phyloP scores from a whole-genome alignment of 2,329 filamentous ascomycete species.

The Alternaria sp. region DNA sequence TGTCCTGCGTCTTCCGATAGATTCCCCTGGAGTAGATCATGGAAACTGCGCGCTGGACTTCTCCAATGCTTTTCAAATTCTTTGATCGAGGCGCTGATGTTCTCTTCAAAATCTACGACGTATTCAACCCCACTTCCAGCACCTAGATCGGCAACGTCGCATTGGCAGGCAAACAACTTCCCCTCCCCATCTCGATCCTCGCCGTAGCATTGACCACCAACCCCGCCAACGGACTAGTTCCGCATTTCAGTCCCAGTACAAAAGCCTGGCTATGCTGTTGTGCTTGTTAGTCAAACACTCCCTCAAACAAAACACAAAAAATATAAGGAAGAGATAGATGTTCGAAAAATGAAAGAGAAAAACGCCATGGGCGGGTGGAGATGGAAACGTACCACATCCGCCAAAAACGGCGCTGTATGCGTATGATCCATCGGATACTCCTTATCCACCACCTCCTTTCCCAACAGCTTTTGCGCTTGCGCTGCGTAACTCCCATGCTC shows the following conservation, averaged over 20 bases:
- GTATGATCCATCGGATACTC: slow-evolving; percentile 35
- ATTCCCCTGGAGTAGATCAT: no score
- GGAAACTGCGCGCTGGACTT: no score
- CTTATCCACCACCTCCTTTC: slow-evolving; percentile 20
- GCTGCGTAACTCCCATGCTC: slow-evolving; percentile 65
- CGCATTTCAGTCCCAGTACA: slow-evolving; percentile 29
- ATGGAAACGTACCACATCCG: slow-evolving; percentile 14
- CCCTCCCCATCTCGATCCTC: slow-evolving; percentile 22
- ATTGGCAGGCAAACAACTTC: slow-evolving; percentile 27
- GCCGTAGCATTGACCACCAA: slow-evolving; percentile 30
- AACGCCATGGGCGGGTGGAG: no score
- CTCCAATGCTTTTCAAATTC: no score
- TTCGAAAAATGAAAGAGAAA: background rate
- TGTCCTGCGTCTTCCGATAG: no score
- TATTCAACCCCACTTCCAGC: no score
- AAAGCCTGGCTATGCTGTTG: slow-evolving; percentile 21
- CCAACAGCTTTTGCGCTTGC: slow-evolving; percentile 37
- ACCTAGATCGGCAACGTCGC: slow-evolving; percentile 25
- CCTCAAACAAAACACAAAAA: background rate
- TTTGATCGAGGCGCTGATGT: no score
- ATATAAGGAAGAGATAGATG: background rate
- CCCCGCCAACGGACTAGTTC: slow-evolving; percentile 23
- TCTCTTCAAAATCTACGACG: no score
- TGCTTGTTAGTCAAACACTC: background rate
- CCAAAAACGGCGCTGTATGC: slow-evolving; percentile 30